Evolutionary conservation across 495 filamentous ascomycete genomes (phyloP), one percentile per base, ranked within the genome.

Genomic region (Neurospora hispaniola): DNA sequence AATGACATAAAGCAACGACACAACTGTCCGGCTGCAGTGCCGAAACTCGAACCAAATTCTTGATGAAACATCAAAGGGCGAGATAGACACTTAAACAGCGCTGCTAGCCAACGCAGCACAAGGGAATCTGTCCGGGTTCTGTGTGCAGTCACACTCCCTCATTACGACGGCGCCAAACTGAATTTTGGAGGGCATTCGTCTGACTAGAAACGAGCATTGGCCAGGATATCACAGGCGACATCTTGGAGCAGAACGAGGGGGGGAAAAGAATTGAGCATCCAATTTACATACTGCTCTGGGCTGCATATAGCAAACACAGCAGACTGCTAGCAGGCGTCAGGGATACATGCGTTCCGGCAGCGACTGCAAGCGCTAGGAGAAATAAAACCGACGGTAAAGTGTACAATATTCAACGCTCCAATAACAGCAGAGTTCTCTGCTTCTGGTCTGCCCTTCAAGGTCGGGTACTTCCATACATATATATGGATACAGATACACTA

Each of bases 11-110:
- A 44, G 20, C 40, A 12, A 71, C 70, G 48, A 44, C 72, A 71
- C 70, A 72, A 70, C 41, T 44, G 73, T 40, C 42, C 72, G 73
- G 11, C 74, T 76, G 75, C 79, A 42, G 76, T 70, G 69, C 42
- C 54, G 39, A 68, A 38, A 38, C 5, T 41, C 23, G 35, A 73
- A 39, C 16, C 40, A 44, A 62, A 4, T 3, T 1, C 0, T 27
- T 62, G 6, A 62, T 16, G 31, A 62, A 62, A 62, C 12, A 31
- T 27, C 1, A 16, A 62, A 62, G 12, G 54, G 23, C 54, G 23
- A 62, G 54, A 16, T 31, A 62, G 2, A 31, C 54, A 23, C 54
- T 62, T 16, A 16, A 16, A 62, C 27, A 31, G 23, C 23, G 54
- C 23, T 62, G 5, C 54, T 31, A 62, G 11, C 14, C 54, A 62